Conservation (phyloP, 2,329 filamentous ascomycete species). For the Fusarium paranaense region DNA sequence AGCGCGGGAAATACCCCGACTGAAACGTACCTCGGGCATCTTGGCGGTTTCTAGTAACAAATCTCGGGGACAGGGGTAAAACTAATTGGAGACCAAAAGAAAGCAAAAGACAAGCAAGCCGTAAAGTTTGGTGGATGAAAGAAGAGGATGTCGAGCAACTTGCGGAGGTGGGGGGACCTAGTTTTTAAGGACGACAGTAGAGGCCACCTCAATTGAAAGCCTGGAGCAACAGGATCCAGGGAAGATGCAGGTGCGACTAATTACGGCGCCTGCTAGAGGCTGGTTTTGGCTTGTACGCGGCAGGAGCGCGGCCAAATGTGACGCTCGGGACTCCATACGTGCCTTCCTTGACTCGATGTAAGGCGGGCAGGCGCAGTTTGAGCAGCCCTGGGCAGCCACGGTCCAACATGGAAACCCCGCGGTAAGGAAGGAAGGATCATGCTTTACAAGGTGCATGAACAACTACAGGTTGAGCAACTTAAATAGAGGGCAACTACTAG, state of each 20-base stretch:
- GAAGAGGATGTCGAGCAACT: slow-evolving; percentile 19
- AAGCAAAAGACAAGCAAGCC: slow-evolving; percentile 17
- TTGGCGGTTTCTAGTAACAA: slow-evolving; percentile 36
- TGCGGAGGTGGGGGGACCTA: slow-evolving; percentile 27
- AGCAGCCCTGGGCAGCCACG: background rate
- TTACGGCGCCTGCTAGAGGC: slow-evolving; percentile 11
- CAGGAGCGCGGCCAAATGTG: slow-evolving; percentile 21
- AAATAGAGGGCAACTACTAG: background rate
- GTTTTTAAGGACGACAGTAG: slow-evolving; percentile 58
- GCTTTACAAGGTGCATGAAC: slow-evolving; percentile 3
- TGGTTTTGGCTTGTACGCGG: slow-evolving; percentile 19
- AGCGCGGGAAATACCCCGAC: background rate
- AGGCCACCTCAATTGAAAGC: slow-evolving; percentile 23
- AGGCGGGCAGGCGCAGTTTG: slow-evolving; percentile 19
- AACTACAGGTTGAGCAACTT: background rate
- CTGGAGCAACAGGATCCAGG: slow-evolving; percentile 17
- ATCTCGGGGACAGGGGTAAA: background rate
- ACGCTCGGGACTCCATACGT: background rate
- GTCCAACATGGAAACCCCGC: slow-evolving; percentile 21
- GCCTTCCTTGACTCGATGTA: slow-evolving; percentile 11
- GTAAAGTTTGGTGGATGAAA: slow-evolving; percentile 21
- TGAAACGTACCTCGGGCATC: slow-evolving; percentile 49
- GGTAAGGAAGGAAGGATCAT: slow-evolving; percentile 21
- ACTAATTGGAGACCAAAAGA: slow-evolving; percentile 21
- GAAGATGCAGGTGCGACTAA: slow-evolving; percentile 28